Evolutionary conservation across 306 rosid species (phyloP).

Genomic region (Vicia faba): DNA sequence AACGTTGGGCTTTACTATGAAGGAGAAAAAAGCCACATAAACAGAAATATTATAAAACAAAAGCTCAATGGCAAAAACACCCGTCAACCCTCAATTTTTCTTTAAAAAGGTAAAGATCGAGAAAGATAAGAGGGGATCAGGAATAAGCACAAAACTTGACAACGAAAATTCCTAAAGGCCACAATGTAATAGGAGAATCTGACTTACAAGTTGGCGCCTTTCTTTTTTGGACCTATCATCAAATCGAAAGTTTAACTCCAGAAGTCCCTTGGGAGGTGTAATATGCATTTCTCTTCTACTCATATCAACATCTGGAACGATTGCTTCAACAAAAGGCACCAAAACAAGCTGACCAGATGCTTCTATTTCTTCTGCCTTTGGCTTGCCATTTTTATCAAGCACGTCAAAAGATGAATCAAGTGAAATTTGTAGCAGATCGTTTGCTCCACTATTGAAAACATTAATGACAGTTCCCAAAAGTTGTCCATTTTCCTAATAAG

Average conservation of each 20-base stretch:
- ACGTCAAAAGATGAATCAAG: slow-evolving; percentile 66
- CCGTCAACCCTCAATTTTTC: background rate
- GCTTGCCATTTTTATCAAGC: slow-evolving; percentile 60
- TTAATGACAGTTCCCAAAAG: slow-evolving; percentile 70
- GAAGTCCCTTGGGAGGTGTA: slow-evolving; percentile 94
- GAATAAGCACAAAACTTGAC: slow-evolving; percentile 24
- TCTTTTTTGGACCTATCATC: slow-evolving; percentile 93
- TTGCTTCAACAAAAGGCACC: slow-evolving; percentile 94
- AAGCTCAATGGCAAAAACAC: slow-evolving; percentile 4
- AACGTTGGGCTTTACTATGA: background rate
- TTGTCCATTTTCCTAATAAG: slow-evolving; percentile 73
- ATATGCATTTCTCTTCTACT: slow-evolving; percentile 70
- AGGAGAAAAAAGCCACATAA: background rate
- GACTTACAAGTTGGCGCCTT: slow-evolving; percentile 95
- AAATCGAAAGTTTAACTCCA: slow-evolving; percentile 74
- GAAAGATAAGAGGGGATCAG: slow-evolving; percentile 20
- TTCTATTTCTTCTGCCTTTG: slow-evolving; percentile 53
- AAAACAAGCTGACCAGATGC: slow-evolving; percentile 66
- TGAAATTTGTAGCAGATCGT: slow-evolving; percentile 75
- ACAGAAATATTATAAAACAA: slow-evolving; percentile 11
- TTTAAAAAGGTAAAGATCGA: background rate
- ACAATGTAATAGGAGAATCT: slow-evolving; percentile 50
- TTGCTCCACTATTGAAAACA: slow-evolving; percentile 77
- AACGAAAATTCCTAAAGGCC: slow-evolving; percentile 14
- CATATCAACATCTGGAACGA: slow-evolving; percentile 88